Evolutionary conservation across 257 asterid species (phyloP).

Genomic region (Handroanthus guayacan): DNA sequence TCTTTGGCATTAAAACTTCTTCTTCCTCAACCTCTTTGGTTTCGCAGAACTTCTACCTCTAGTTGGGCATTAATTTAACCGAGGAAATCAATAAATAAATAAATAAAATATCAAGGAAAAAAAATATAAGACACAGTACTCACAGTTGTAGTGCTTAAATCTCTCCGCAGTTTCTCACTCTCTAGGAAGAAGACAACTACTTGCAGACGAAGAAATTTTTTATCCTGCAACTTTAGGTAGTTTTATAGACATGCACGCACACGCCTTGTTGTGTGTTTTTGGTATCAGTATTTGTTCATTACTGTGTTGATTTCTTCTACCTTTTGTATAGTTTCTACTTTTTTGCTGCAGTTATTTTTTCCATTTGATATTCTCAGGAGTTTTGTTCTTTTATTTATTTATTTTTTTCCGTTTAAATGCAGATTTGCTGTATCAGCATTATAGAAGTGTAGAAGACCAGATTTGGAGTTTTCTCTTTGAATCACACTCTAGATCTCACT

Average conservation of each 20-base stretch:
- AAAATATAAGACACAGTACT: background rate
- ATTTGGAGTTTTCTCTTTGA: conserved; percentile 63
- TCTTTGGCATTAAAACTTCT: too few relatives aligned
- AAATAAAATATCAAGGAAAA: background rate
- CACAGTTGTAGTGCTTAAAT: conserved; percentile 2
- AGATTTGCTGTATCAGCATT: conserved; percentile 31
- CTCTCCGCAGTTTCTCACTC: background rate
- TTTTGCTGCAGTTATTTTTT: conserved; percentile 7
- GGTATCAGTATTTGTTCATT: background rate
- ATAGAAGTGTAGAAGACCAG: conserved; percentile 30
- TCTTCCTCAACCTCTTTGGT: too few relatives aligned
- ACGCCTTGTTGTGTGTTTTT: background rate
- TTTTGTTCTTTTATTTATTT: background rate
- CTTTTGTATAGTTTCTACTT: too few relatives aligned
- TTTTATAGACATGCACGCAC: conserved; percentile 12
- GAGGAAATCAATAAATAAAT: too few relatives aligned
- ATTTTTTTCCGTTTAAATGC: conserved; percentile 14
- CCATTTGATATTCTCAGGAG: conserved; percentile 13
- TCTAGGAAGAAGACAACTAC: conserved; percentile 38
- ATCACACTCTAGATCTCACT: conserved; percentile 42
- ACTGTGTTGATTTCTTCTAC: too few relatives aligned
- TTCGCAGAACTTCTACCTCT: too few relatives aligned
- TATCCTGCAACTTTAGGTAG: conserved; percentile 34
- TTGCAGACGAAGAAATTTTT: conserved; percentile 34
- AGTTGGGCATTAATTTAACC: too few relatives aligned